phyloP scores from a whole-genome alignment of 495 filamentous ascomycete species.

The Xylaria telfairii region DNA sequence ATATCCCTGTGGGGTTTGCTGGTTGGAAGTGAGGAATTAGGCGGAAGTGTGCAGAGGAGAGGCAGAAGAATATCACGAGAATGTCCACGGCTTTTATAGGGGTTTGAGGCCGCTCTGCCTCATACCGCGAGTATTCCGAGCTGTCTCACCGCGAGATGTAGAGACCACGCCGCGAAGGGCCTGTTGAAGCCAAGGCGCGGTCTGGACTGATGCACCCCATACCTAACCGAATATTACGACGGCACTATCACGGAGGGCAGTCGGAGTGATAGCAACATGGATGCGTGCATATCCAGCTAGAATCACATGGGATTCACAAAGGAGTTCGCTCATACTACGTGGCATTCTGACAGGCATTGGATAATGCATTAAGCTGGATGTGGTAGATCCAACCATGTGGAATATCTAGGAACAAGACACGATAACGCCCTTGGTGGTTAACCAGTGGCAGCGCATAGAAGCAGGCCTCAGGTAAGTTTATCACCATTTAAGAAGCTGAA shows the following conservation, averaged over 20 bases:
- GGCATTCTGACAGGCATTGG: not conserved
- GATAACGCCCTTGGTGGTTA: not conserved
- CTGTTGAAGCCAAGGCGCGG: not conserved
- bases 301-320: not conserved
- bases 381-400: not conserved
- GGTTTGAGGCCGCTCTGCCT: not conserved
- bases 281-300: not conserved
- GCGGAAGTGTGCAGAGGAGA: not conserved
- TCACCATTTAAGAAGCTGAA: not conserved
- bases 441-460: not conserved
- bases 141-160: not conserved
- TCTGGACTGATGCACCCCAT: not conserved
- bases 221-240: not conserved
- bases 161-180: not conserved
- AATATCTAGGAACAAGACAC: not conserved
- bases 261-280: not conserved
- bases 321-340: not conserved
- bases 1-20: not conserved
- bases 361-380: not conserved
- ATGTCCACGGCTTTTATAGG: slow-evolving; percentile 5
- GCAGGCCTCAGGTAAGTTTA: not conserved
- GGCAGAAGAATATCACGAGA: not conserved
- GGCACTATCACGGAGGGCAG: not conserved
- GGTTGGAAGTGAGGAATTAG: not conserved
- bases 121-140: not conserved